These are phyloP conservation scores for Salpingoeca rosetta DNA, from an alignment of 78 protist genomes.

Conservation along the genomic window DNA sequence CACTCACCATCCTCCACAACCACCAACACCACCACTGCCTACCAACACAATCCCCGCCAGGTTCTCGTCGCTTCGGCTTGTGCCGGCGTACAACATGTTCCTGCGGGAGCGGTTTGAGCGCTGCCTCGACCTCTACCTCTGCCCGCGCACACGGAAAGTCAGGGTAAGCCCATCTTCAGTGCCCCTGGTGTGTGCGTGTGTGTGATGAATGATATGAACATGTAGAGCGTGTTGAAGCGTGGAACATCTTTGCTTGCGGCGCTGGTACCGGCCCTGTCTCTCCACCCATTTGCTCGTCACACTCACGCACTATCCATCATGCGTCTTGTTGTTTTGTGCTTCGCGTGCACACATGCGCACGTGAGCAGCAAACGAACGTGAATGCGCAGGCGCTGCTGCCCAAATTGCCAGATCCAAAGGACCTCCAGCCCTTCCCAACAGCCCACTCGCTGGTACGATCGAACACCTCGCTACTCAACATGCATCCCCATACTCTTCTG, in stretches of 20 bases:
- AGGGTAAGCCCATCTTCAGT: not conserved
- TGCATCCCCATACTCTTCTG: not conserved
- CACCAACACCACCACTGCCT: too few species aligned
- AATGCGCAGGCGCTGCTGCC: constrained; percentile 69
- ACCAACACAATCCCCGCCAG: not conserved
- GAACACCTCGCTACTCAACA: too few species aligned
- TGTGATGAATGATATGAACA: too few species aligned
- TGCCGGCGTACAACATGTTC: constrained; percentile 65
- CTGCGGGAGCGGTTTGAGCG: constrained; percentile 86
- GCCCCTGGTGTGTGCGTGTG: not conserved
- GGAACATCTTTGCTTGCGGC: too few species aligned
- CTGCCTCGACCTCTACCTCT: constrained; percentile 88
- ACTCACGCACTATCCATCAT: too few species aligned
- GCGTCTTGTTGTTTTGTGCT: too few species aligned
- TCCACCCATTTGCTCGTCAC: too few species aligned
- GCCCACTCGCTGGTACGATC: not conserved
- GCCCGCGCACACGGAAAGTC: constrained; percentile 61
- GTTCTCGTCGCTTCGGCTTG: constrained; percentile 59
- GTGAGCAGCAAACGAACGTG: constrained; percentile 5
- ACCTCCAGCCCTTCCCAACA: constrained; percentile 92
- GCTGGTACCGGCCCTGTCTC: too few species aligned
- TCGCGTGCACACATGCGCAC: not conserved
- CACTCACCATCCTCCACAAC: too few species aligned
- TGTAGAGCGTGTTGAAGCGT: too few species aligned
- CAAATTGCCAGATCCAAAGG: constrained; percentile 78